Conservation (phyloP, 768 basidiomycete genomes). For the Pulveroboletus sp. region DNA sequence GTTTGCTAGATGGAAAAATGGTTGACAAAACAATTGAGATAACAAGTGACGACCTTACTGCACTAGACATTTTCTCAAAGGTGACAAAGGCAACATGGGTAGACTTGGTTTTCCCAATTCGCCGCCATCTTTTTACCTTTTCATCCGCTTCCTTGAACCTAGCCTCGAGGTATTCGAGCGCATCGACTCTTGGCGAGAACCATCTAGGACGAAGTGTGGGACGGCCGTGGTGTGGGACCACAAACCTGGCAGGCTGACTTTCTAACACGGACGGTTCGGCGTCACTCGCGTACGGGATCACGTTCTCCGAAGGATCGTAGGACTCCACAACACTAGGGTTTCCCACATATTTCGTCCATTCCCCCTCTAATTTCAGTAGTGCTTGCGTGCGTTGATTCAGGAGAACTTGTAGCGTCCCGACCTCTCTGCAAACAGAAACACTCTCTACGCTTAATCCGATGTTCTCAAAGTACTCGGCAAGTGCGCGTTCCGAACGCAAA, state of each 20-base stretch:
- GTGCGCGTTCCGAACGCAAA: conserved; percentile 74
- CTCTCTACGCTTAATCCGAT: conserved; percentile 88
- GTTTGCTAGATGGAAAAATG: conserved; percentile 57
- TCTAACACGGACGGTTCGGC: conserved; percentile 52
- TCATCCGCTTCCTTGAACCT: conserved; percentile 82
- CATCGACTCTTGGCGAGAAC: conserved; percentile 78
- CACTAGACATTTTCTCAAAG: conserved; percentile 91
- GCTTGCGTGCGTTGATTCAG: conserved; percentile 80
- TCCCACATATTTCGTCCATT: conserved; percentile 90
- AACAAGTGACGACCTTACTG: conserved; percentile 46
- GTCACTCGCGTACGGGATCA: conserved; percentile 40
- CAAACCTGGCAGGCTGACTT: conserved; percentile 51
- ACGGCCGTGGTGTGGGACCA: conserved; percentile 68
- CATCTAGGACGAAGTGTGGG: conserved; percentile 73
- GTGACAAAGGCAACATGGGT: conserved; percentile 91
- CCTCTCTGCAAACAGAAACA: conserved; percentile 83
- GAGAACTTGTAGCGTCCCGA: conserved; percentile 63
- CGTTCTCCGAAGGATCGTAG: conserved; percentile 69
- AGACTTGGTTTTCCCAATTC: conserved; percentile 69
- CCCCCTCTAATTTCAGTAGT: conserved; percentile 70
- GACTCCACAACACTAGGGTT: conserved; percentile 86
- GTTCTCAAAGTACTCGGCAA: conserved; percentile 92
- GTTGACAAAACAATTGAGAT: neutral
- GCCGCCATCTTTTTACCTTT: conserved; percentile 67
- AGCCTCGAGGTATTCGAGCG: conserved; percentile 80